phyloP scores from a whole-genome alignment of 805 yeast species.

The Cyberlindnera samutprakarnensis region DNA sequence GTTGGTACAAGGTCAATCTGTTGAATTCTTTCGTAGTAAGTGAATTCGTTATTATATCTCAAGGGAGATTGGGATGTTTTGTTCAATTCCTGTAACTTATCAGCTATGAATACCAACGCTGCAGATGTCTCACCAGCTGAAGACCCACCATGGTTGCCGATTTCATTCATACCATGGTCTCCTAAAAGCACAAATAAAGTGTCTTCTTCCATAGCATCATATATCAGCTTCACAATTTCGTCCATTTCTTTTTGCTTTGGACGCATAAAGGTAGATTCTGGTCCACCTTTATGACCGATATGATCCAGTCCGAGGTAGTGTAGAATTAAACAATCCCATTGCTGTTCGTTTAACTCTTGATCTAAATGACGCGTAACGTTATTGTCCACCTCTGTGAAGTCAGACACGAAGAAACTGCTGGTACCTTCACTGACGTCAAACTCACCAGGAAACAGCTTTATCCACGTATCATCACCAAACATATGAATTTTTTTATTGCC shows the following conservation, averaged over 20 bases:
- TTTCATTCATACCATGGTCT: constrained; percentile 95
- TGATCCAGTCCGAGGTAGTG: constrained; percentile 95
- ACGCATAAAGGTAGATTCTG: constrained; percentile 72
- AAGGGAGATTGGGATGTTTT: constrained; percentile 14
- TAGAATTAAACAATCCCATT: constrained; percentile 82
- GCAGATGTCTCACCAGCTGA: constrained; percentile 89
- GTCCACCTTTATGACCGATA: constrained; percentile 97
- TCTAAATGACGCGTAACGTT: constrained; percentile 88
- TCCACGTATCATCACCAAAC: constrained; percentile 98
- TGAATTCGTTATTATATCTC: constrained; percentile 34
- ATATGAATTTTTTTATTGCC: constrained; percentile 48
- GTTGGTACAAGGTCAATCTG: constrained; percentile 94
- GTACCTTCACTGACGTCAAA: constrained; percentile 78
- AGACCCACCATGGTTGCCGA: constrained; percentile 96
- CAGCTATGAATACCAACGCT: constrained; percentile 64
- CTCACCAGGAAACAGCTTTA: constrained; percentile 72
- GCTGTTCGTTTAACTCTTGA: constrained; percentile 37
- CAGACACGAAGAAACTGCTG: constrained; percentile 88
- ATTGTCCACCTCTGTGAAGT: constrained; percentile 86
- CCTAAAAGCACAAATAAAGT: constrained; percentile 77
- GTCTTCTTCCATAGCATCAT: constrained; percentile 33
- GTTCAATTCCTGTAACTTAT: constrained; percentile 35
- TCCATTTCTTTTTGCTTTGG: constrained; percentile 87
- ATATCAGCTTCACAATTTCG: constrained; percentile 45
- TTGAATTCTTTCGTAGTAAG: constrained; percentile 41